Conservation (phyloP, 345 rosid genomes). For the Triadica sebifera region DNA sequence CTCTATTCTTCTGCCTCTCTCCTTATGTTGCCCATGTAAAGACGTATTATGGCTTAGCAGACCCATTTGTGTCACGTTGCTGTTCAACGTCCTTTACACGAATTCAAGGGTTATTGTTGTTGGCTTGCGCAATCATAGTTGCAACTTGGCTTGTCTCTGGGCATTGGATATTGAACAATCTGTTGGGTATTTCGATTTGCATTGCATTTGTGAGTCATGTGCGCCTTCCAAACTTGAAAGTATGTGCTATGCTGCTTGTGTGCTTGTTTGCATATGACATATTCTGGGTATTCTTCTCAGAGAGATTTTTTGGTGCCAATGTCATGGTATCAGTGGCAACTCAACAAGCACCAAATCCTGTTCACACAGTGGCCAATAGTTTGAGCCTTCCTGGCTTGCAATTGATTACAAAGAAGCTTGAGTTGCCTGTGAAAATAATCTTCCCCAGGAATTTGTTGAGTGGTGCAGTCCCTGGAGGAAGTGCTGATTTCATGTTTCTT, state of each 20-base stretch:
- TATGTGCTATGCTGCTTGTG: constrained; percentile 80
- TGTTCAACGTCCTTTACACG: constrained; percentile 80
- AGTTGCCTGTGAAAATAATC: constrained; percentile 89
- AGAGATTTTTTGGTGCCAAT: constrained; percentile 94
- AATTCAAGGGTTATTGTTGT: constrained; percentile 56
- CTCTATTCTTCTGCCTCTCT: constrained; percentile 77
- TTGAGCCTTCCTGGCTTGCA: constrained; percentile 94
- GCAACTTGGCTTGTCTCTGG: constrained; percentile 93
- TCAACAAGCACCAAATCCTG: constrained; percentile 92
- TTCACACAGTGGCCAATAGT: constrained; percentile 88
- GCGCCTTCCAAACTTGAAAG: constrained; percentile 89
- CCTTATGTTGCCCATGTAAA: constrained; percentile 61
- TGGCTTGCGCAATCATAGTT: constrained; percentile 53
- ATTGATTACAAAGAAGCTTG: constrained; percentile 88
- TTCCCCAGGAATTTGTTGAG: constrained; percentile 83
- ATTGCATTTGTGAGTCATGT: constrained; percentile 95
- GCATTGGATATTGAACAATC: constrained; percentile 90
- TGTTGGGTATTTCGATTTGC: constrained; percentile 92
- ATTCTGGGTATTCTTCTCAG: constrained; percentile 99
- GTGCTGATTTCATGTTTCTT: constrained; percentile 90
- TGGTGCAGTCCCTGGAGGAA: constrained; percentile 58
- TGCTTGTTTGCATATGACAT: constrained; percentile 92
- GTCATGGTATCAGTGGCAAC: constrained; percentile 99
- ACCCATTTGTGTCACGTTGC: constrained; percentile 81
- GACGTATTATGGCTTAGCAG: constrained; percentile 67